Evolutionary conservation across 495 filamentous ascomycete genomes (phyloP), one percentile per base, ranked within the genome.

Genomic region (Daldinia bambusicola): DNA sequence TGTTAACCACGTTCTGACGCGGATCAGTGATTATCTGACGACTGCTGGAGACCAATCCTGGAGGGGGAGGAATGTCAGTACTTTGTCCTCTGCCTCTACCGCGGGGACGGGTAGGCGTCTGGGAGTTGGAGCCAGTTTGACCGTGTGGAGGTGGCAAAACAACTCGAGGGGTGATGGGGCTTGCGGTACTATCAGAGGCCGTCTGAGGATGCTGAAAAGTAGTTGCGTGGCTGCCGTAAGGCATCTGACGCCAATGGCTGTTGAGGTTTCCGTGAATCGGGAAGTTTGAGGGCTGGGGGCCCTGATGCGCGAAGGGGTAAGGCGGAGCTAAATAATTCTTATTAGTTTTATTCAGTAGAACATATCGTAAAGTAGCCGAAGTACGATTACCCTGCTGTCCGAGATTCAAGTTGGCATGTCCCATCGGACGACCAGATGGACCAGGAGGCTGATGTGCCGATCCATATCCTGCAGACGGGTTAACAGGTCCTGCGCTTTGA

Each of bases 1-100:
- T 70, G 16, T 18, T 32, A 5, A 61, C 55, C 16, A 55, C 2
- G 6, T 4, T 26, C 48, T 64, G 52, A 13, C 52, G 41, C 20
- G 55, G 55, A 38, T 70, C 52, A 4, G 43, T 60, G 14, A 55
- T 26, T 12, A 61, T 32, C 61, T 55, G 61, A 2, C 48, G 61
- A 13, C 20, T 30, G n/a, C 61, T 55, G 22, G 61, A 55, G 3
- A 20, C 31, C 4, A 50, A 26, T 5, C 7, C 13, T n/a, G 53
- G 8, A 56, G 30, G 16, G 0, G 16, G 38, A 3, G 52, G 6
- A 36, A 13, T 41, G 20, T 37, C 36, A 37, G 12, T 22, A 22
- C 37, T 36, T n/a, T 34, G 5, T 10, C 37, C 18, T 22, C 9
- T 13, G 13, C 38, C 13, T 41, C 37, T 2, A 0, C 6, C 9